Evolutionary conservation across 306 rosid species (phyloP), one percentile per base, ranked within the genome.

Genomic region (Potentilla sterilis): DNA sequence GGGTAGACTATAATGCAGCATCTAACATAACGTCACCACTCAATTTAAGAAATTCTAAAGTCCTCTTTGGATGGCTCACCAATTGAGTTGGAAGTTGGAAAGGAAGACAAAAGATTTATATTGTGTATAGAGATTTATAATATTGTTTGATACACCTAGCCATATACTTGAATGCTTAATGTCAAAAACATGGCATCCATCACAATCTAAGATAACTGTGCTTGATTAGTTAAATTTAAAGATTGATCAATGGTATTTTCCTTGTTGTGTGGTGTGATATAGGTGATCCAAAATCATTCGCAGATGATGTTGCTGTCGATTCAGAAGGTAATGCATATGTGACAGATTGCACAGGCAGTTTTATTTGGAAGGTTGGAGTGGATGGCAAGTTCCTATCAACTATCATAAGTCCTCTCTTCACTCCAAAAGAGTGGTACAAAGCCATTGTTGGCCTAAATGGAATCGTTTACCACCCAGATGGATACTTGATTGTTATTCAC

Each of bases 251-350:
- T 62, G 42, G 42, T 13, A 62, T 15, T 15, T 15, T 14, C 2
- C 28, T 38, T 64, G 44, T 28, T 61, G 7, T 37, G 46, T 64
- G 38, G 12, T 46, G 40, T 73, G 76, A 75, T 85, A 85, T 73
- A 92, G 99, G 84, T 66, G 99, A 85, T 28, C 88, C 81, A 83
- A 95, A 89, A 82, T 76, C 96, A 51, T 81, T 89, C 0, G 89
- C 93, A 10, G 97, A 95, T 42, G 99, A 92, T 46, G 97, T 92
- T 66, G 91, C 97, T 46, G 92, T 90, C 18, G 99, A 95, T 74
- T 87, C 84, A 48, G 91, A 90, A 79, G 99, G 99, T 32, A 92
- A 84, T 81, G 96, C 99, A 12, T 95, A 90, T 9, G 92, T 95
- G 7, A 92, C 97, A 1, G 99, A 95, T 81, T 63, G 19, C 54